Evolutionary conservation across 2,329 filamentous ascomycete species (phyloP).

Genomic region (Diaporthe destruens): DNA sequence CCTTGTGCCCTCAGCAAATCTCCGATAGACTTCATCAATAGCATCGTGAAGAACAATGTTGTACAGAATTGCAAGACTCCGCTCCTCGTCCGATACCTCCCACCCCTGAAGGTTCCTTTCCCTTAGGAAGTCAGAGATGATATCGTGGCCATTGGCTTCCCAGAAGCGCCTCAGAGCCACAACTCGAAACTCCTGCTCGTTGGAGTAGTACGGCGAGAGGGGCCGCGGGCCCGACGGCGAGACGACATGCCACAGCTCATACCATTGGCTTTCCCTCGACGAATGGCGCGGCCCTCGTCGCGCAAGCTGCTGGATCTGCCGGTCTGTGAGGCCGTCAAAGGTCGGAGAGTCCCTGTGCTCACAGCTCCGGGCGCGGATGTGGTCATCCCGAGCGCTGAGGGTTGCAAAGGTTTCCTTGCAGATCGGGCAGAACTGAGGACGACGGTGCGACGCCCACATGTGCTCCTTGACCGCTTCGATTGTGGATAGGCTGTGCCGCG

Average conservation of each 20-base stretch:
- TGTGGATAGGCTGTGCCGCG: neutral
- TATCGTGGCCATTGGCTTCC: neutral
- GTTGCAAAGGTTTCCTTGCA: neutral
- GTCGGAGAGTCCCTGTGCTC: neutral
- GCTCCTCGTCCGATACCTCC: neutral
- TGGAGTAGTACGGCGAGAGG: slow-evolving; percentile 4
- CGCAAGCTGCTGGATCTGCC: neutral
- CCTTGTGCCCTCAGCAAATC: neutral
- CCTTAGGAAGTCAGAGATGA: slow-evolving; percentile 14
- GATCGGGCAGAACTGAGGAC: neutral
- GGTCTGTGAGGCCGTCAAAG: neutral
- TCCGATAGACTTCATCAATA: neutral
- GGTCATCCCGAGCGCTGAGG: neutral
- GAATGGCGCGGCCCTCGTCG: neutral
- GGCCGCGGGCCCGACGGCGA: neutral
- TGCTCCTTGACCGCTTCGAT: neutral
- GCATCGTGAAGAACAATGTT: neutral
- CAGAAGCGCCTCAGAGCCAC: neutral
- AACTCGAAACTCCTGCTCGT: neutral
- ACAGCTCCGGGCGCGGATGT: neutral
- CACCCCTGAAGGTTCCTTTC: neutral
- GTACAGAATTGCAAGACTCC: neutral
- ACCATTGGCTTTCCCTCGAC: slow-evolving; percentile 6
- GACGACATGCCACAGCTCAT: neutral
- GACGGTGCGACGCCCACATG: neutral